Percentiles rank a stretch among this genome's conserved stretches.
Evolutionary conservation across 2,329 filamentous ascomycete genomes (phyloP).

Genomic region (Eutypa lata): DNA sequence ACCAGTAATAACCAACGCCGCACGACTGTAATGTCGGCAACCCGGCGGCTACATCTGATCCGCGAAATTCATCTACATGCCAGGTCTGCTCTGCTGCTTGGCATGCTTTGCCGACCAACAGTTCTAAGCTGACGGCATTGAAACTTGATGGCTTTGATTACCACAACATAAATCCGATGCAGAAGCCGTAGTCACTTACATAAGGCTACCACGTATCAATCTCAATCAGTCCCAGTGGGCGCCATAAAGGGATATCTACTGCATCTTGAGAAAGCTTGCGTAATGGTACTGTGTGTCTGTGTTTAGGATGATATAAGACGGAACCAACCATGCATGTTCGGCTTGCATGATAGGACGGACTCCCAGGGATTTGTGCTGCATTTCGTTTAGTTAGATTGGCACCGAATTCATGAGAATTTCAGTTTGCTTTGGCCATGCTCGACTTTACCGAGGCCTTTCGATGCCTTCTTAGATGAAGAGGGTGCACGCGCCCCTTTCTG

Average conservation of each 20-base stretch:
- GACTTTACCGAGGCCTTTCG: constrained; percentile 33
- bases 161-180: neutral
- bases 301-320: neutral
- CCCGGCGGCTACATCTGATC: neutral
- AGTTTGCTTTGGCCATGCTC: constrained; percentile 61
- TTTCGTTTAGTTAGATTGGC: neutral
- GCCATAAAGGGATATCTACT: neutral
- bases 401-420: constrained; percentile 50
- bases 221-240: neutral
- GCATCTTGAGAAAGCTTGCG: too few species aligned
- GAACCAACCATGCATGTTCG: neutral
- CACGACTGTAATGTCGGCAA: neutral
- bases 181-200: neutral
- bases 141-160: neutral
- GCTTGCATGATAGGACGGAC: neutral
- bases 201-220: neutral
- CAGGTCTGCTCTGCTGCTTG: neutral
- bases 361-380: neutral
- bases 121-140: neutral
- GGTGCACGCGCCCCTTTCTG: constrained; percentile 33
- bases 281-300: neutral
- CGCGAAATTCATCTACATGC: neutral
- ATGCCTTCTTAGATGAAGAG: constrained; percentile 36
- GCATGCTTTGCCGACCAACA: neutral
- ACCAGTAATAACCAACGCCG: neutral